Conservation (phyloP, 768 basidiomycete species). For the Boletus pseudopeckii region DNA sequence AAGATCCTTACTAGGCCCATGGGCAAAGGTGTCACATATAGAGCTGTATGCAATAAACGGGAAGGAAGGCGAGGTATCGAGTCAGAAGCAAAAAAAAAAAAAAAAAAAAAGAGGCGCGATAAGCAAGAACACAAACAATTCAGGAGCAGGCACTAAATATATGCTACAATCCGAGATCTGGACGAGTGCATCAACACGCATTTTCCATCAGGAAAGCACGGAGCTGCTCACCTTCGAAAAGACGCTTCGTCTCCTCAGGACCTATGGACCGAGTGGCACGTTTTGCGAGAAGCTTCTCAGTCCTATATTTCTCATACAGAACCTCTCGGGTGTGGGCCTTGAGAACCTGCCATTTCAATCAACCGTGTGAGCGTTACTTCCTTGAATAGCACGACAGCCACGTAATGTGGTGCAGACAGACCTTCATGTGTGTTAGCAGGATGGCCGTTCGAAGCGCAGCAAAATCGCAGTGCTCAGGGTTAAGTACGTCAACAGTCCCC, state of each 20-base stretch:
- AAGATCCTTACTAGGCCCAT: slow-evolving; percentile 16
- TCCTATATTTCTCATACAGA: slow-evolving; percentile 90
- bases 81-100: slow-evolving; percentile 1
- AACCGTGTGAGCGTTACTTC: slow-evolving; percentile 1
- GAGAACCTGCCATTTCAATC: slow-evolving; percentile 51
- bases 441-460: slow-evolving; percentile 79
- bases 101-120: slow-evolving; percentile 10
- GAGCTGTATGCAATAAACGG: slow-evolving; percentile 9
- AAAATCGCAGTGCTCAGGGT: slow-evolving; percentile 87
- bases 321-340: slow-evolving; percentile 84
- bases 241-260: slow-evolving; percentile 66
- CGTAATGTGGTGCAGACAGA: slow-evolving; percentile 35
- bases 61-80: slow-evolving; percentile 1
- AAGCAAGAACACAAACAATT: slow-evolving; percentile 23
- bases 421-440: slow-evolving; percentile 82
- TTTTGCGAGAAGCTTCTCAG: slow-evolving; percentile 84
- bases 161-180: slow-evolving; percentile 48
- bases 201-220: slow-evolving; percentile 17
- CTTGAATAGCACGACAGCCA: slow-evolving; percentile 13
- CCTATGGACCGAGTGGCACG: slow-evolving; percentile 79
- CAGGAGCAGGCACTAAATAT: slow-evolving; percentile 22
- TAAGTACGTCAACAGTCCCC: slow-evolving; percentile 85
- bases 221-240: slow-evolving; percentile 61
- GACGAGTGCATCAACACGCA: slow-evolving; percentile 21
- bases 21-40: slow-evolving; percentile 20